Evolutionary conservation across 2,329 filamentous ascomycete species (phyloP), one percentile per base, ranked within the genome.

Genomic region (Verticillium tricorpus): DNA sequence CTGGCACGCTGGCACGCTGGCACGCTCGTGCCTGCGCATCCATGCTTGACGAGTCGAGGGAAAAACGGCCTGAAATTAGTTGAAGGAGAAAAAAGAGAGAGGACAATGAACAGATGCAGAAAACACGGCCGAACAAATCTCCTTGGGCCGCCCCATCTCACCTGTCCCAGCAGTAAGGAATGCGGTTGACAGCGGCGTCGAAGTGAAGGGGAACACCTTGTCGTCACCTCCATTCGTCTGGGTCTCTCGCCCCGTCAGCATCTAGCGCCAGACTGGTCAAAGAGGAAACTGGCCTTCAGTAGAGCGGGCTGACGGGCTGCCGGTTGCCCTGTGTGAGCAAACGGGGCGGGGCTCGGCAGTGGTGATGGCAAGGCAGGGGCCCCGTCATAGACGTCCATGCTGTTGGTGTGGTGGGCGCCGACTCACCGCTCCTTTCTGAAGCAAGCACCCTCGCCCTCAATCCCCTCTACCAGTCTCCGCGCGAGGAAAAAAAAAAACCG

Each of bases 141-240:
- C 45, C 45, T 22, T 22, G n/a, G 45, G 12, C 45, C 45, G 19
- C 45, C 45, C 45, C 45, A 22, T 55, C 35, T 56, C 15, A 55
- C 45, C 58, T 45, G 58, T 22, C 45, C 45, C 45, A 50, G 45
- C 58, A 55, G 52, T 32, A n/a, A 60, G 52, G 58, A 60, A 60
- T 60, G 58, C 28, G 55, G 35, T 32, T 56, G 45, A 34, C 25
- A 56, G 12, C 15, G 28, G 11, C 58, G 37, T 39, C n/a, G 14
- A 15, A 15, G 37, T 45, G 39, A 40, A 45, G 57, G 57, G 57
- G 39, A 58, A n/a, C 25, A 58, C 57, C 57, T 39, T 58, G 57
- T 58, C 57, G 39, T 58, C 57, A 58, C 37, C 22, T 19, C 39
- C 57, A 58, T 58, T 40, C 37, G 34, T 15, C 35, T 58, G 35